phyloP scores from a whole-genome alignment of 371 early-diverging fungal species.

The Sporodiniella umbellata region DNA sequence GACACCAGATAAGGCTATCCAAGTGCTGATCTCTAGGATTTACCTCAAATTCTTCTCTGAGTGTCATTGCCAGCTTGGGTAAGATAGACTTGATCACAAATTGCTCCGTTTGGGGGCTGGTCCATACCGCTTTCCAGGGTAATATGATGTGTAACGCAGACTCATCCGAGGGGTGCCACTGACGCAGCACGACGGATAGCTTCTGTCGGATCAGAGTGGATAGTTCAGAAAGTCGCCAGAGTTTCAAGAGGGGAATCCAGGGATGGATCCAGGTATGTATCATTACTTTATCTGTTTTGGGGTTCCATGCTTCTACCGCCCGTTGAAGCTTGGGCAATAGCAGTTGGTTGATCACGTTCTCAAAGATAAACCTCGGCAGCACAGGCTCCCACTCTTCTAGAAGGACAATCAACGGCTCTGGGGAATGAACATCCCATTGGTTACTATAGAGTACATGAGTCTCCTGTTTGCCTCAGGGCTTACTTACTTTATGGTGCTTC shows the following conservation, averaged over 20 bases:
- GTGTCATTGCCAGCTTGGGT: conserved; percentile 62
- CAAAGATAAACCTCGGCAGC: conserved; percentile 69
- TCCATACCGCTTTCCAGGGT: conserved; percentile 75
- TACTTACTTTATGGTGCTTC: conserved; percentile 75
- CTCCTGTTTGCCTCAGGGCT: not conserved
- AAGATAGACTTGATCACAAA: conserved; percentile 61
- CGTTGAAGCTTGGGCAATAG: conserved; percentile 70
- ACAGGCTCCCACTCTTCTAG: conserved; percentile 74
- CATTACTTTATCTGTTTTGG: conserved; percentile 62
- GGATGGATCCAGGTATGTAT: conserved; percentile 83
- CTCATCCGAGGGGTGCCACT: conserved; percentile 72
- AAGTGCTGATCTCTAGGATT: conserved; percentile 72
- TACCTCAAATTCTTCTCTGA: conserved; percentile 66
- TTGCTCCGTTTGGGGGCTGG: conserved; percentile 51
- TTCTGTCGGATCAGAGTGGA: conserved; percentile 65
- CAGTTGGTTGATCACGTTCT: conserved; percentile 74
- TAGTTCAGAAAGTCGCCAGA: conserved; percentile 53
- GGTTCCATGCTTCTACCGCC: conserved; percentile 70
- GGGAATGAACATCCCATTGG: conserved; percentile 68
- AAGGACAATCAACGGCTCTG: conserved; percentile 63
- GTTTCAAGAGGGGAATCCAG: conserved; percentile 74
- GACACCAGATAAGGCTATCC: conserved; percentile 55
- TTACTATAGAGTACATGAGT: conserved; percentile 45
- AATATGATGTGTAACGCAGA: conserved; percentile 53
- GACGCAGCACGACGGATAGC: conserved; percentile 50